A percentile compares a stretch with the other conserved stretches of the same genome.
Evolutionary conservation across 345 rosid species (phyloP).

Genomic region (Pistacia integerrima): DNA sequence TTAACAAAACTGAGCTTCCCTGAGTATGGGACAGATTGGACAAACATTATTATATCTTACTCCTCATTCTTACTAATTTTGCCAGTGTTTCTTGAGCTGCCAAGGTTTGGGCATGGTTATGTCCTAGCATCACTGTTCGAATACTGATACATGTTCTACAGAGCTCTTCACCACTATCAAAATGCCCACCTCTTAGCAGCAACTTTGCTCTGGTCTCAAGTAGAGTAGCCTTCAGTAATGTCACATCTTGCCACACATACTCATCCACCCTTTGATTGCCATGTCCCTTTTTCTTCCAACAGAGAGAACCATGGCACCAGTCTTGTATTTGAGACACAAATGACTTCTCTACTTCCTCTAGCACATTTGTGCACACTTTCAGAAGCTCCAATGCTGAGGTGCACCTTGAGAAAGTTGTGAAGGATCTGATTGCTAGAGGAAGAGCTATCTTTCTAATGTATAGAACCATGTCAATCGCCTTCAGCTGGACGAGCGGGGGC

Average conservation of each 20-base stretch:
- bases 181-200: constrained; percentile 83
- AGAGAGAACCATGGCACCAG: constrained; percentile 79
- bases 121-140: constrained; percentile 91
- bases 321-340: constrained; percentile 87
- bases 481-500: constrained; percentile 74
- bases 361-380: constrained; percentile 82
- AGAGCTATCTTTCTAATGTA: constrained; percentile 82
- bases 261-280: constrained; percentile 69
- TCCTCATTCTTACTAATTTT: constrained; percentile 86
- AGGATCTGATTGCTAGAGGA: constrained; percentile 80
- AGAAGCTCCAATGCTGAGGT: constrained; percentile 82
- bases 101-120: constrained; percentile 76
- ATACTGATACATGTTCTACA: constrained; percentile 91
- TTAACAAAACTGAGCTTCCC: constrained; percentile 37
- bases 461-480: constrained; percentile 71
- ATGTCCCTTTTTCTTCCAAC: constrained; percentile 73
- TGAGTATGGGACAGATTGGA: neutral
- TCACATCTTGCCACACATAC: constrained; percentile 92
- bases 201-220: constrained; percentile 88
- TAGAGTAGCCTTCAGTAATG: constrained; percentile 72
- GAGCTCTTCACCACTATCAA: constrained; percentile 80
- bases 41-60: constrained; percentile 55
- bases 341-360: constrained; percentile 91
- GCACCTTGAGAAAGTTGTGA: constrained; percentile 83
- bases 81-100: constrained; percentile 94